Evolutionary conservation across 305 asterid genomes (phyloP).

Genomic region (Solanum hybrid): DNA sequence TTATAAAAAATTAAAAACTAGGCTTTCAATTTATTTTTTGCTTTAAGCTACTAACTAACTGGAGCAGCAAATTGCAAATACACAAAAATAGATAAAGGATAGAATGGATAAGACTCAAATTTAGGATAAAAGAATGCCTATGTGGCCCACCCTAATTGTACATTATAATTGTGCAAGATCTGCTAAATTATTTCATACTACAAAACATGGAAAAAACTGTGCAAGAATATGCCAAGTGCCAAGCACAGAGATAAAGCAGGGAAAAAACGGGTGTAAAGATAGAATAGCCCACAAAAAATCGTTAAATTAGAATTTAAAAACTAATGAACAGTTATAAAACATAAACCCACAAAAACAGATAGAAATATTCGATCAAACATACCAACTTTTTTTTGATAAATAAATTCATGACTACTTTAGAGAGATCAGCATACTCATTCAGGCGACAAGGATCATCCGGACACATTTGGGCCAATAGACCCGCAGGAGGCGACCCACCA

Average conservation of each 20-base stretch:
- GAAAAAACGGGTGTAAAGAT: not conserved
- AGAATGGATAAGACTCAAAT: not conserved
- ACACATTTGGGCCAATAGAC: slow-evolving; percentile 32
- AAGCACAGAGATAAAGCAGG: not conserved
- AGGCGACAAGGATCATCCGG: slow-evolving; percentile 63
- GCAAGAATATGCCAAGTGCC: not conserved
- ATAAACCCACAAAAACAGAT: not conserved
- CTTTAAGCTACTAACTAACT: too few species aligned
- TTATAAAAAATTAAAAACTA: too few species aligned
- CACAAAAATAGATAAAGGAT: not conserved
- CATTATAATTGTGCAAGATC: not conserved
- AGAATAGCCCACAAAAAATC: not conserved
- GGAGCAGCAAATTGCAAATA: too few species aligned
- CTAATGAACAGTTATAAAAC: not conserved
- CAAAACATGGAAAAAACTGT: not conserved
- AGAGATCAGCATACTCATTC: slow-evolving; percentile 50
- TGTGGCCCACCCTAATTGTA: not conserved
- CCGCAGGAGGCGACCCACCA: not conserved
- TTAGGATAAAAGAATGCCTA: not conserved
- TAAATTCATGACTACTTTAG: slow-evolving; percentile 31
- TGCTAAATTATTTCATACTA: not conserved
- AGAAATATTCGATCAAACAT: not conserved
- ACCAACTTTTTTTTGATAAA: not conserved
- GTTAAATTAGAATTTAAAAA: not conserved
- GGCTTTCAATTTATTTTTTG: too few species aligned